Evolutionary conservation across 2,329 filamentous ascomycete genomes (phyloP).

Genomic region (Fusarium hostae): DNA sequence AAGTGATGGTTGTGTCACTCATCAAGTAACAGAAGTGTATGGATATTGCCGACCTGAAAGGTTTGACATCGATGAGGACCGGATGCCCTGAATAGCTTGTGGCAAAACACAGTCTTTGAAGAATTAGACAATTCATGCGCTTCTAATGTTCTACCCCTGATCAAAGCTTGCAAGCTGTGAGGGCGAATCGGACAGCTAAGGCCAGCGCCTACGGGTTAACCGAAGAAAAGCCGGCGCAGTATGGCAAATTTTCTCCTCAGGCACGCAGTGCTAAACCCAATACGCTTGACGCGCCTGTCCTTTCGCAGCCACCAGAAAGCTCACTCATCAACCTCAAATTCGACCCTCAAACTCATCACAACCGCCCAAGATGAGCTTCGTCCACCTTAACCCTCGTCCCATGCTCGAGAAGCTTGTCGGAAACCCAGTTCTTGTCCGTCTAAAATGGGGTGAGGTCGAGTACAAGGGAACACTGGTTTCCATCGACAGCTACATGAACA

Average conservation of each 20-base stretch:
- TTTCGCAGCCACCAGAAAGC: constrained; percentile 38
- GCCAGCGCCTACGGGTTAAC: background rate
- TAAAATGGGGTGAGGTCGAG: constrained; percentile 98
- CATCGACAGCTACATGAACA: constrained; percentile 99
- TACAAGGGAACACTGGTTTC: constrained; percentile 94
- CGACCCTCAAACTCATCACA: constrained; percentile 30
- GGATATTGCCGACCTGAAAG: background rate
- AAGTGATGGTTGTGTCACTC: background rate
- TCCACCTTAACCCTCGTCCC: constrained; percentile 95
- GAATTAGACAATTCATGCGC: background rate
- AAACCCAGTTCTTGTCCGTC: constrained; percentile 87
- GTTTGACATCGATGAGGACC: background rate
- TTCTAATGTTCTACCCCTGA: background rate
- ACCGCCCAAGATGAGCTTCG: constrained; percentile 65
- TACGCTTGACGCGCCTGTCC: constrained; percentile 35
- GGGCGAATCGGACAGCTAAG: background rate
- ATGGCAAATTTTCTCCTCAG: constrained; percentile 38
- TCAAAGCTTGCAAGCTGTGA: background rate
- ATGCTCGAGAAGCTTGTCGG: constrained; percentile 95
- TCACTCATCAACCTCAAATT: constrained; percentile 37
- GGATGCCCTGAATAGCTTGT: background rate
- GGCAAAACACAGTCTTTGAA: background rate
- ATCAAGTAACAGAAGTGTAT: background rate
- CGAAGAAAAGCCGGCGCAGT: constrained; percentile 22
- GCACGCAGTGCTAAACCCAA: constrained; percentile 30